phyloP scores from a whole-genome alignment of 495 filamentous ascomycete genomes.

The Trichoderma reesei region DNA sequence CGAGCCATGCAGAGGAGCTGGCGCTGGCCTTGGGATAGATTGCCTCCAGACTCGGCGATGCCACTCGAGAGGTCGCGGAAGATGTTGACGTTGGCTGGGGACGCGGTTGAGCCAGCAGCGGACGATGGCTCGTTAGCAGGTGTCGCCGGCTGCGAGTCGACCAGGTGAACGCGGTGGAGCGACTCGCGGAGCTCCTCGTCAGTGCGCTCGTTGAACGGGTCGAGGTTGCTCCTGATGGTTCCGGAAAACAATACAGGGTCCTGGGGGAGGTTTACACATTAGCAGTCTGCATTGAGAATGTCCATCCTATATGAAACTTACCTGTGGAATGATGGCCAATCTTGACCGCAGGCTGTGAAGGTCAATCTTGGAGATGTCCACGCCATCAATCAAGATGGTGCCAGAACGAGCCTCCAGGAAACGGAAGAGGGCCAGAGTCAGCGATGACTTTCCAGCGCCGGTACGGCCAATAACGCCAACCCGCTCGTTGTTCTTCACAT shows the following conservation, averaged over 20 bases:
- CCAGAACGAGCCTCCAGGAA: slow-evolving; percentile 68
- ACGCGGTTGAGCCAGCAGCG: slow-evolving; percentile 16
- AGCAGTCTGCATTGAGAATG: not conserved
- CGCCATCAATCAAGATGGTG: slow-evolving; percentile 61
- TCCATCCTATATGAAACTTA: slow-evolving; percentile 5
- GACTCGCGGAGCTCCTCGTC: slow-evolving; percentile 66
- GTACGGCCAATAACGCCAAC: slow-evolving; percentile 80
- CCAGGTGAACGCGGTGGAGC: slow-evolving; percentile 65
- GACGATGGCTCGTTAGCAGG: slow-evolving; percentile 18
- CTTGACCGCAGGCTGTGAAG: slow-evolving; percentile 64
- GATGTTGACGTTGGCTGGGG: slow-evolving; percentile 48
- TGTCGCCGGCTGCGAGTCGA: slow-evolving; percentile 23
- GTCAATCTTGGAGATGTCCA: slow-evolving; percentile 66
- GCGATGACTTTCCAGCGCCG: slow-evolving; percentile 77
- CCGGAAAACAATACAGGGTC: slow-evolving; percentile 84
- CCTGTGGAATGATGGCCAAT: slow-evolving; percentile 73
- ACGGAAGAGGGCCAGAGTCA: slow-evolving; percentile 75
- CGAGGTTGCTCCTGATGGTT: slow-evolving; percentile 72
- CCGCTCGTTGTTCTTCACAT: slow-evolving; percentile 59
- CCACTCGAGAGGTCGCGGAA: slow-evolving; percentile 50
- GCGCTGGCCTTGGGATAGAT: slow-evolving; percentile 78
- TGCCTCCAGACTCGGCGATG: slow-evolving; percentile 68
- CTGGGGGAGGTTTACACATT: slow-evolving; percentile 12
- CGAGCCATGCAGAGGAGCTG: slow-evolving; percentile 84
- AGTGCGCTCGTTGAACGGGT: slow-evolving; percentile 64